Conservation (phyloP, 345 rosid species). For the Acer saccharum region DNA sequence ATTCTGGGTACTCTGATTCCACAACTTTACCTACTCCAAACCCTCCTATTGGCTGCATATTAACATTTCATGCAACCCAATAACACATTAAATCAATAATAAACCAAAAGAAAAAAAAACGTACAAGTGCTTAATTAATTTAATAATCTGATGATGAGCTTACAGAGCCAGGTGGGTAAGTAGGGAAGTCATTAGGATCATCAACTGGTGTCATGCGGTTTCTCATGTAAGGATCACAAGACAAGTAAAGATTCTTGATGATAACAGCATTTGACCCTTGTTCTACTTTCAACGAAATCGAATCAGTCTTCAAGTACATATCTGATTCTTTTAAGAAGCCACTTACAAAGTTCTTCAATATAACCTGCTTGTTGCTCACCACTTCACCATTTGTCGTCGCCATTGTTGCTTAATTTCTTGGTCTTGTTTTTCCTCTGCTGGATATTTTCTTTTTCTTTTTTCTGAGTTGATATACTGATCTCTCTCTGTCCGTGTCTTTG, state of each 20-base stretch:
- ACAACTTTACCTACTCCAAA: conserved; percentile 32
- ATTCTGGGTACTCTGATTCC: conserved; percentile 24
- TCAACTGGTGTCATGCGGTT: conserved; percentile 32
- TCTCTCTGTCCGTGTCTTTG: no score
- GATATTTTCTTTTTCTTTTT: no score
- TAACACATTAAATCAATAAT: neutral
- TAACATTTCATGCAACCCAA: neutral
- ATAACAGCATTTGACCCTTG: conserved; percentile 31
- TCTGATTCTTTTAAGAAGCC: conserved; percentile 56
- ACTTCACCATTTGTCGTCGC: conserved; percentile 20
- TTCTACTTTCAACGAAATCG: conserved; percentile 31
- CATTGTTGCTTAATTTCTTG: conserved; percentile 16
- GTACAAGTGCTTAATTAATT: neutral
- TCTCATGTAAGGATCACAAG: conserved; percentile 67
- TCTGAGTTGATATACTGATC: no score
- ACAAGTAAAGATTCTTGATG: conserved; percentile 61
- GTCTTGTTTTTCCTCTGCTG: no score
- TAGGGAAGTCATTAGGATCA: conserved; percentile 15
- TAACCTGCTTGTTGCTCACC: conserved; percentile 52
- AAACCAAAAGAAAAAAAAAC: neutral
- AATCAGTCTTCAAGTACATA: conserved; percentile 33
- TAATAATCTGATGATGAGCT: neutral
- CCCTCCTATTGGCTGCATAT: conserved; percentile 5
- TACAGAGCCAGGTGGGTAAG: conserved; percentile 40
- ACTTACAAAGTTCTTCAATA: conserved; percentile 39